Base-by-base conservation (phyloP, 1,139 yeast genomes). In the Lodderomyces theae region DNA sequence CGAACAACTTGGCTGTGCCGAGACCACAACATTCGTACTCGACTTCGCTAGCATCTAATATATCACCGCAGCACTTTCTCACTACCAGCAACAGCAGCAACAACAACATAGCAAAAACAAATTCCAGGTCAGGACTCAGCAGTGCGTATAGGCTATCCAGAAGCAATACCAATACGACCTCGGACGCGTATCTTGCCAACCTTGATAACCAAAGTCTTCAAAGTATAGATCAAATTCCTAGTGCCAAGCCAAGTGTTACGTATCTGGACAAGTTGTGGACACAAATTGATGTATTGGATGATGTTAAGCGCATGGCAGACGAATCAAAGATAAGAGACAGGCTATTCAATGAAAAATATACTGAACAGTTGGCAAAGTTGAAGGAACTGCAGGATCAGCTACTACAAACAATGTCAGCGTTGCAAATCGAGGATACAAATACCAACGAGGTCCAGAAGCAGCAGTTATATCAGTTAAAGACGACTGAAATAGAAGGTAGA, bases 261-360 rank as follows among this genome's bases (percentile, higher is more conserved):
- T 68, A 74, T 46, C 88, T 82, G 65, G 95, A 87, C 59, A 74
- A 78, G 52, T 65, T 87, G 39, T 89, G 96, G 95, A 82, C 94
- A 3, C 95, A 88, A 53, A 82, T 89, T 37, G 96, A 86, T 54
- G 86, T 86, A 1, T 68, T 90, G 46, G 92, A 87, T 51, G 96
- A 87, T 51, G 95, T 89, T 3, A 77, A 77, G 42, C 69, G 69
- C 42, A 74, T 85, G 74, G 81, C 89, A 0, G 64, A 64, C 13
- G 79, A 81, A 40, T 79, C 80, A 1, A 64, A 69, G 35, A 52
- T 63, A 23, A 72, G 69, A 44, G 78, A 77, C 33, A 77, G 81
- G 15, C 83, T 80, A 57, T 85, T 87, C 55, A 84, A 83, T 37
- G 69, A 70, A 3, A 68, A 72, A 30, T 86, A 85, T 53, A 76